Evolutionary conservation across 2,329 filamentous ascomycete genomes (phyloP).

Genomic region (Grosmannia serpens): DNA sequence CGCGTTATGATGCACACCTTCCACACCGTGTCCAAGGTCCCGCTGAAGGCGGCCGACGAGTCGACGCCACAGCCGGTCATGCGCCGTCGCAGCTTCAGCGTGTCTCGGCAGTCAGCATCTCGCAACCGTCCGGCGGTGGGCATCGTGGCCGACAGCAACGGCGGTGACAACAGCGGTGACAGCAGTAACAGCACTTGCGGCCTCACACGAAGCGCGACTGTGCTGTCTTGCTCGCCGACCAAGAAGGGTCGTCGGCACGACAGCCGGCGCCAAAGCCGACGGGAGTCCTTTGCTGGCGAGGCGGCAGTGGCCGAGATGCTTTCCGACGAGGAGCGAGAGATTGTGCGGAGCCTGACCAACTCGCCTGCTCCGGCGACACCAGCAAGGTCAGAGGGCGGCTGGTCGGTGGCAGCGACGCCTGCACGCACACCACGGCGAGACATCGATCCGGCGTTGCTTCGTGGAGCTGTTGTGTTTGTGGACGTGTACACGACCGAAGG

Average conservation of each 20-base stretch:
- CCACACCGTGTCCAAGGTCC: slow-evolving; percentile 67
- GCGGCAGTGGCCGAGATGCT: slow-evolving; percentile 7
- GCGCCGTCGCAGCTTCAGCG: slow-evolving; percentile 40
- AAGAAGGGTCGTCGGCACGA: slow-evolving; percentile 23
- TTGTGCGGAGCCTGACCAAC: neutral
- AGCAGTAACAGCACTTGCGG: slow-evolving; percentile 9
- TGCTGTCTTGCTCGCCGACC: slow-evolving; percentile 42
- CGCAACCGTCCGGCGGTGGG: slow-evolving; percentile 22
- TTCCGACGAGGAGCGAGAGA: slow-evolving; percentile 7
- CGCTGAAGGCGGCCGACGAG: slow-evolving; percentile 57
- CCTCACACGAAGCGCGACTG: slow-evolving; percentile 36
- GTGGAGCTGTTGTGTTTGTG: slow-evolving; percentile 67
- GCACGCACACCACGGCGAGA: slow-evolving; percentile 44
- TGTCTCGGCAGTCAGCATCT: slow-evolving; percentile 30
- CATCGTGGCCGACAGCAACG: neutral
- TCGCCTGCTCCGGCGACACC: slow-evolving; percentile 26
- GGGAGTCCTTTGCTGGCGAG: slow-evolving; percentile 13
- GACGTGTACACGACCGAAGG: slow-evolving; percentile 78
- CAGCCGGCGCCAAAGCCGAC: slow-evolving; percentile 10
- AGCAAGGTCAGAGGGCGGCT: slow-evolving; percentile 33
- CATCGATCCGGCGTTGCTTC: slow-evolving; percentile 42
- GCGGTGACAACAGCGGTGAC: neutral
- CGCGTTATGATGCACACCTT: slow-evolving; percentile 42
- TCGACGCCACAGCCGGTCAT: slow-evolving; percentile 32
- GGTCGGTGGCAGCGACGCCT: slow-evolving; percentile 44